These are phyloP conservation scores for Aschersonia sp. DNA, from an alignment of 2,329 filamentous ascomycete genomes.

Conservation along the genomic window DNA sequence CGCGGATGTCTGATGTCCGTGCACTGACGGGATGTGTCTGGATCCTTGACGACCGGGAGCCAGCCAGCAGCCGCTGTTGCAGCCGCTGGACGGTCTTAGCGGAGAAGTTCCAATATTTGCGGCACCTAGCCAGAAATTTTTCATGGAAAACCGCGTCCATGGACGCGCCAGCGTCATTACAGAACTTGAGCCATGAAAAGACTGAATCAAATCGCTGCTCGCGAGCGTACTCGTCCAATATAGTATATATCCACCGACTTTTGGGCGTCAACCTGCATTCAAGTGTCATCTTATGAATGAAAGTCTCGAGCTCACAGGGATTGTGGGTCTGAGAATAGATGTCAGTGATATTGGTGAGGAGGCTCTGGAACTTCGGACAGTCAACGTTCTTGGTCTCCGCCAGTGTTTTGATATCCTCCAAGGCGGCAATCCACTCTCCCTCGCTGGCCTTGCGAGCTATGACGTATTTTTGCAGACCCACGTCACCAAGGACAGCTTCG, in stretches of 20 bases:
- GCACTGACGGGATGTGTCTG: neutral
- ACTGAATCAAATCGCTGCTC: conserved; percentile 13
- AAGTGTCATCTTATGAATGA: conserved; percentile 14
- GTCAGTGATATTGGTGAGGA: conserved; percentile 19
- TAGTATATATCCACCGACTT: conserved; percentile 13
- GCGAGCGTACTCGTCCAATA: conserved; percentile 16
- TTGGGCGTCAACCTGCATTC: conserved; percentile 13
- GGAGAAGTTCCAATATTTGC: conserved; percentile 19
- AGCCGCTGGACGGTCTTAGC: conserved; percentile 11
- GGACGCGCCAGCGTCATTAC: conserved; percentile 12
- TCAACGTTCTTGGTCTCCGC: conserved; percentile 5
- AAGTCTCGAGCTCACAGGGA: conserved; percentile 12
- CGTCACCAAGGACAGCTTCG: conserved; percentile 8
- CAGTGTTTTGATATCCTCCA: conserved; percentile 10
- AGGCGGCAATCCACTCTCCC: conserved; percentile 13
- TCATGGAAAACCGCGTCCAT: conserved; percentile 16
- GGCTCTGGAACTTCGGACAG: conserved; percentile 11
- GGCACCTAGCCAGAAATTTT: conserved; percentile 13
- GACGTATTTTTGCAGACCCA: conserved; percentile 13
- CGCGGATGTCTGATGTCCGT: neutral
- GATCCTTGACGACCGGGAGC: neutral
- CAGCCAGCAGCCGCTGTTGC: conserved; percentile 1
- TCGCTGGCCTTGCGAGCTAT: conserved; percentile 13
- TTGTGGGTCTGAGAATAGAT: conserved; percentile 13
- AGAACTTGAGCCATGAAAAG: conserved; percentile 18